phyloP scores from a whole-genome alignment of 2,329 filamentous ascomycete species.

The Ceratocystis alfenasii region DNA sequence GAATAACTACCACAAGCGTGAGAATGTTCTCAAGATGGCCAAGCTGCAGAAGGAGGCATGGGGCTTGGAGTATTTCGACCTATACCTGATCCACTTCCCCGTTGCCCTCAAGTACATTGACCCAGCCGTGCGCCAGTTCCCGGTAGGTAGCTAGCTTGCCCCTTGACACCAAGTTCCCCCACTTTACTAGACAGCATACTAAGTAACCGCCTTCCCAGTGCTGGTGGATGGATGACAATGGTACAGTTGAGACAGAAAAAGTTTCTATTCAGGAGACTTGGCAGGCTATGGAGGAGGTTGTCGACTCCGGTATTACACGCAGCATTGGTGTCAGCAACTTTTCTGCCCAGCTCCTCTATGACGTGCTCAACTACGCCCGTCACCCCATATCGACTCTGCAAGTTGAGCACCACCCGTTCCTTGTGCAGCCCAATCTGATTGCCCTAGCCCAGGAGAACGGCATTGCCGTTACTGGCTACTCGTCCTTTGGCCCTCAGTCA shows the following conservation, averaged over 20 bases:
- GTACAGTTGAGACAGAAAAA: no score
- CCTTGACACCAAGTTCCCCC: neutral
- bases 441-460: conserved; percentile 56
- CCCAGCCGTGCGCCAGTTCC: conserved; percentile 65
- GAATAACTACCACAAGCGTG: conserved; percentile 78
- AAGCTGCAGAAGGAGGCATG: conserved; percentile 70
- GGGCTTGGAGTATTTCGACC: conserved; percentile 79
- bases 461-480: conserved; percentile 71
- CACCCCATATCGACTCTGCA: conserved; percentile 67
- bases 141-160: conserved; percentile 39
- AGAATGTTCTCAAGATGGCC: conserved; percentile 63
- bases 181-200: no score
- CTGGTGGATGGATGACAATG: no score
- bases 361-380: conserved; percentile 65
- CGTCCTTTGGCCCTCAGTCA: conserved; percentile 65
- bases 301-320: no score
- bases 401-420: conserved; percentile 84
- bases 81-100: conserved; percentile 84
- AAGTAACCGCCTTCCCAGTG: no score
- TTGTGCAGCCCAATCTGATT: conserved; percentile 61
- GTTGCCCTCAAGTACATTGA: conserved; percentile 77
- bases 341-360: conserved; percentile 63
- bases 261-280: no score
- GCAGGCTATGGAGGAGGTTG: no score
- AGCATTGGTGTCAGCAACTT: conserved; percentile 50